Base-by-base conservation (phyloP, 371 early-diverging fungal species). In the Nematocida sp. region DNA sequence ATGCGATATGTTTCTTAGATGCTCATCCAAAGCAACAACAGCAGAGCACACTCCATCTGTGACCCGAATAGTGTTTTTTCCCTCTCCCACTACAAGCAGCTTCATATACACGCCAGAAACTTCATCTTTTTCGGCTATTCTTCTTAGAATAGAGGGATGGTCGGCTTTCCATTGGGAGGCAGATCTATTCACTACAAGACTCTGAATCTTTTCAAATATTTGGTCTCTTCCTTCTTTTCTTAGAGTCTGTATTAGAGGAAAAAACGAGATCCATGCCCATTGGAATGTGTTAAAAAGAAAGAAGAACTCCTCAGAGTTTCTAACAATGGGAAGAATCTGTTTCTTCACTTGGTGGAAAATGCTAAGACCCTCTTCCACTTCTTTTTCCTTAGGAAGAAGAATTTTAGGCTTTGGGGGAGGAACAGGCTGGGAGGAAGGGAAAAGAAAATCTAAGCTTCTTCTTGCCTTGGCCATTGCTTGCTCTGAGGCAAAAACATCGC, bases 111-210 rank as follows among this genome's bases (percentile, higher is more conserved):
- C 79, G 38, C 55, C 78, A 13, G 81, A 39, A 0, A 69, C 30
- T 67, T 81, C 82, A 59, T 83, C 83, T 25, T 77, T 60, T 61
- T 83, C 83, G 0, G 68, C 59, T 28, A 84, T 82, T 42, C 80
- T 59, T 42, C 79, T 59, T 1, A 83, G 67, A 30, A 82, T 47
- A 56, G 81, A 81, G 69, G 9, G 77, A n/a, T 38, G 75, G 50
- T 71, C 48, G 7, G 5, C 13, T 35, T 51, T 71, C 75, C 75
- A 71, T 33, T 48, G 5, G 7, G 2, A 3, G 23, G 40, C 48
- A n/a, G 75, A 40, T 23, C 25, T 25, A 16, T 28, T 18, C 16
- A 71, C 18, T 3, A 71, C 64, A 9, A 71, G 23, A 20, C 28
- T 30, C 30, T 71, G 49, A 23, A 71, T 63, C 40, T 61, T 49